Base-by-base conservation (phyloP, 768 basidiomycete genomes). In the Sporobolomyces pararoseus region DNA sequence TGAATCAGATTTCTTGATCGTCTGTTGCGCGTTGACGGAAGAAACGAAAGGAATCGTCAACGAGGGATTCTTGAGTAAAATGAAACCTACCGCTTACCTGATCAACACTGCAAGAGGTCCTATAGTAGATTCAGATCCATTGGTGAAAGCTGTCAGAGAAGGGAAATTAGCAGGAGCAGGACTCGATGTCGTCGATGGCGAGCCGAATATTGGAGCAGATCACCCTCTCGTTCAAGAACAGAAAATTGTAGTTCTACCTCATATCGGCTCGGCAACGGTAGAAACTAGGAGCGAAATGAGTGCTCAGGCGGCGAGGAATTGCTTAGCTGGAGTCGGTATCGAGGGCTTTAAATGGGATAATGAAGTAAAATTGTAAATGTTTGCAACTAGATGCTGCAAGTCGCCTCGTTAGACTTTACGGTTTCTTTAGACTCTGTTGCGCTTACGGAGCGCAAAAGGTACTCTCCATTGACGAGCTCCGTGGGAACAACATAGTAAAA, bases 141-240 rank as follows among this genome's bases (percentile, higher is more conserved):
- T 99, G 13, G 89, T 88, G 3, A 85, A 83, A 69, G 95, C 94
- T 3, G 80, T 98, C 50, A 78, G 82, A 53, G 86, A 88, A 69
- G 84, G 84, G 4, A 87, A 88, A 86, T 89, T 99, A 29, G 94
- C 88, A 84, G 93, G 87, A 29, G 96, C 96, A 0, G 95, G 91
- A 0, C 76, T 99, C 16, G 95, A 99, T 78, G 95, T 98, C 42
- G 86, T 97, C 10, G 63, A 57, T 17, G 70, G 67, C 23, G 70
- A 75, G 54, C 70, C 71, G 0, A 79, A 87, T 52, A 83, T 99
- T 32, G 75, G 80, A 1, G 78, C 80, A 3, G 87, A 89, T 70
- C 93, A 99, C 78, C 87, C 89, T 4, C 79, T 99, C 54, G 86
- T 95, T 52, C 86, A 84, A 75, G 86, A 75, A 44, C 39, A 90